Percentiles rank a stretch among this genome's conserved stretches.
Evolutionary conservation across 2,329 filamentous ascomycete species (phyloP).

Genomic region (Aspergillus novofumigatus): DNA sequence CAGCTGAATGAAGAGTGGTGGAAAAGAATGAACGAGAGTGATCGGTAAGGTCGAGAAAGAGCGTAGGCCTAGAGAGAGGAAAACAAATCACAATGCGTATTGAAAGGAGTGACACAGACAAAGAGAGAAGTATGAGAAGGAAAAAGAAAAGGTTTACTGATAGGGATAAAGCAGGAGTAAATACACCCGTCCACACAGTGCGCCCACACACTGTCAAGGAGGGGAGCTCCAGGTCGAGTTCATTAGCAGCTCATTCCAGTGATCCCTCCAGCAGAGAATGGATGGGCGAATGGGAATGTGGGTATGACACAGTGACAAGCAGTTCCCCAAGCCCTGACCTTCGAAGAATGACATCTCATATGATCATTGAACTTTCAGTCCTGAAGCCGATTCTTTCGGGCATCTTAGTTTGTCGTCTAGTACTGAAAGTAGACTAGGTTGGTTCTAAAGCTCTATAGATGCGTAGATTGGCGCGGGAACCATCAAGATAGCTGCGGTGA

Average conservation of each 20-base stretch:
- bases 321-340: background rate
- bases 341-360: background rate
- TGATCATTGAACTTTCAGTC: background rate
- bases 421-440: background rate
- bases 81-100: conserved; percentile 1
- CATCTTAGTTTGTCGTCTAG: background rate
- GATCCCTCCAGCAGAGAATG: background rate
- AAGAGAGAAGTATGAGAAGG: conserved; percentile 1
- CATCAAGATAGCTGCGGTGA: background rate
- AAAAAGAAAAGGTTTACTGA: conserved; percentile 1
- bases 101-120: conserved; percentile 13
- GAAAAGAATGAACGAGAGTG: background rate
- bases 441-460: background rate
- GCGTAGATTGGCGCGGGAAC: background rate
- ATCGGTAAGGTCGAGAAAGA: background rate
- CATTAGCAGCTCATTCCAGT: background rate
- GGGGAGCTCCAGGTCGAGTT: background rate
- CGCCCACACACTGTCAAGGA: conserved; percentile 5
- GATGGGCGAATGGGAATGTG: background rate
- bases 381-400: background rate
- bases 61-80: conserved; percentile 2
- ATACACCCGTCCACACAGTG: background rate
- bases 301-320: background rate
- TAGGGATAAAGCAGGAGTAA: conserved; percentile 5
- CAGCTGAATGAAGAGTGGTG: background rate